These are phyloP conservation scores for Musa schizocarpa DNA, from an alignment of 176 grass and related monocot genomes.

Conservation along the genomic window DNA sequence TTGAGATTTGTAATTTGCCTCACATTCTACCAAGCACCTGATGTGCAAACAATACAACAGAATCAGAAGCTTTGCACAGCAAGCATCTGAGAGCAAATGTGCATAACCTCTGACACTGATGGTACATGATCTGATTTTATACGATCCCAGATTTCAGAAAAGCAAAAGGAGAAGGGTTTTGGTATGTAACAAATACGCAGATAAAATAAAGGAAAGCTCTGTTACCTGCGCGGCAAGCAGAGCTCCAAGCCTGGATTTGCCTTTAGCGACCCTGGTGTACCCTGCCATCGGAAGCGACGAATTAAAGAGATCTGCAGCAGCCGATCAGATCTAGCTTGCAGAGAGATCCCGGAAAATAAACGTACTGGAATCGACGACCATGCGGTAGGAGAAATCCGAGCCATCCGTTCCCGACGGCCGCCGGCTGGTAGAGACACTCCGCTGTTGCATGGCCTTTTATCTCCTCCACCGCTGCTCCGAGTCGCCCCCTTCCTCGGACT, in stretches of 20 bases:
- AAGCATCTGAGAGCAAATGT: neutral
- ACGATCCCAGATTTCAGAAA: neutral
- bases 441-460: constrained; percentile 36
- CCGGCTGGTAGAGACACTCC: constrained; percentile 25
- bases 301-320: neutral
- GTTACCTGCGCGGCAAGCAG: constrained; percentile 60
- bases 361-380: constrained; percentile 94
- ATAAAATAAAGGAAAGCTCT: neutral
- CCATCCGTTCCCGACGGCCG: constrained; percentile 69
- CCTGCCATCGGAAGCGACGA: constrained; percentile 24
- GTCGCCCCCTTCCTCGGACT: neutral
- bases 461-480: neutral
- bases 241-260: constrained; percentile 55
- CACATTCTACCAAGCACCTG: neutral
- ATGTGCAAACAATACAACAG: neutral
- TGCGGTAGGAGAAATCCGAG: constrained; percentile 87
- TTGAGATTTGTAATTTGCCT: neutral
- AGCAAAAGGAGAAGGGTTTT: neutral
- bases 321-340: neutral
- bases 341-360: neutral
- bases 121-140: neutral
- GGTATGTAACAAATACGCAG: neutral
- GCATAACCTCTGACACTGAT: neutral
- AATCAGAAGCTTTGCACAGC: neutral
- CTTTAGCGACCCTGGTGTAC: constrained; percentile 71